Percentiles rank a stretch among this genome's conserved stretches.
Evolutionary conservation across 441 rosid genomes (phyloP).

Genomic region (Theobroma grandiflorum): DNA sequence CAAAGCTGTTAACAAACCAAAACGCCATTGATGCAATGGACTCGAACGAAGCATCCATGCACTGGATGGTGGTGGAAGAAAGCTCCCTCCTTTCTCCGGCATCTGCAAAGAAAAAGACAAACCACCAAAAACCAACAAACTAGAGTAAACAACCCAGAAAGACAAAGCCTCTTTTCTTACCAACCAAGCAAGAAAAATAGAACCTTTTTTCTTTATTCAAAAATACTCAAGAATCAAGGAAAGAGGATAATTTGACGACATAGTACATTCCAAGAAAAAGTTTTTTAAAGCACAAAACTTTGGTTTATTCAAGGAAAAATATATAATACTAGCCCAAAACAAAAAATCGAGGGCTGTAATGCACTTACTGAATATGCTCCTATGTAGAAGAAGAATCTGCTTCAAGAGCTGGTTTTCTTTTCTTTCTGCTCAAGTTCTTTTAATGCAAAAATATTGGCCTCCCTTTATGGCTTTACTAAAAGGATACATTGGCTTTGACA

Average conservation of each 20-base stretch:
- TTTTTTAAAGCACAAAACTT: slow-evolving; percentile 8
- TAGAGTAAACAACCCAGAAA: not conserved
- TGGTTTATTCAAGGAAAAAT: not conserved
- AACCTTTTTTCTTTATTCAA: not conserved
- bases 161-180: not conserved
- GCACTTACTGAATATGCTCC: not conserved
- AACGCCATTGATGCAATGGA: slow-evolving; percentile 72
- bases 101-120: slow-evolving; percentile 40
- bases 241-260: slow-evolving; percentile 2
- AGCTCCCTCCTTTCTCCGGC: slow-evolving; percentile 71
- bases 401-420: not conserved
- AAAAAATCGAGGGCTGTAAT: too few species aligned
- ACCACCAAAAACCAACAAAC: not conserved
- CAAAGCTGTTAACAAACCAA: slow-evolving; percentile 66
- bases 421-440: not conserved
- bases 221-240: not conserved
- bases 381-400: not conserved
- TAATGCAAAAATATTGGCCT: not conserved
- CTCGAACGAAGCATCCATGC: slow-evolving; percentile 44
- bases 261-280: not conserved
- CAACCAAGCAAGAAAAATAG: slow-evolving; percentile 1
- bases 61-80: slow-evolving; percentile 32
- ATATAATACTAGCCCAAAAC: too few species aligned
- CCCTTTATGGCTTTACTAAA: not conserved
- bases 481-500: not conserved